phyloP scores from a whole-genome alignment of 306 rosid genomes.

The Lathyrus oleraceus region DNA sequence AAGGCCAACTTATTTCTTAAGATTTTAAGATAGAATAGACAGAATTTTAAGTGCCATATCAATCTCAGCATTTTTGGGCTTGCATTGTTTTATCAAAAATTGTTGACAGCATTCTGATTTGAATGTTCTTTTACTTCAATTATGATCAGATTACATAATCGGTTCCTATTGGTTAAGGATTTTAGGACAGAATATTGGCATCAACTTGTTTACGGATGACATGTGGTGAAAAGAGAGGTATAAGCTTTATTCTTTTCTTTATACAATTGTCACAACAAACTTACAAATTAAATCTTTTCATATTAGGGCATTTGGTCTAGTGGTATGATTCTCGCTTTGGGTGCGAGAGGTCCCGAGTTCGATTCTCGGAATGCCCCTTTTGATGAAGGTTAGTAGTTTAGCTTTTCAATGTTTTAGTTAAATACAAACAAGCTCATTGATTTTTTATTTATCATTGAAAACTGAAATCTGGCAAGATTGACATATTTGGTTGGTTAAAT shows the following conservation, averaged over 20 bases:
- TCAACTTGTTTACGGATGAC: neutral
- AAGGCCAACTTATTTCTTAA: no score
- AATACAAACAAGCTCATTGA: neutral
- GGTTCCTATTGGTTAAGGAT: neutral
- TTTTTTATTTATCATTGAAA: neutral
- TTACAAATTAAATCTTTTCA: neutral
- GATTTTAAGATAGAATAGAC: no score
- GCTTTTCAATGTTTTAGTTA: neutral
- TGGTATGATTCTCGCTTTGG: slow-evolving; percentile 10
- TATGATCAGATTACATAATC: neutral
- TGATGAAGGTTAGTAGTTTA: neutral
- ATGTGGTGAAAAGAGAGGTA: neutral
- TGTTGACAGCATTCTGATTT: neutral
- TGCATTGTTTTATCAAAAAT: no score
- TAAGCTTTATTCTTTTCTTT: neutral
- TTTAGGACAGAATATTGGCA: neutral
- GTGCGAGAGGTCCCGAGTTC: slow-evolving; percentile 15
- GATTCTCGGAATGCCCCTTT: slow-evolving; percentile 8
- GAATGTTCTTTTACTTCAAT: neutral
- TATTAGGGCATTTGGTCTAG: slow-evolving; percentile 7
- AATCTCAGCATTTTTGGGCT: no score
- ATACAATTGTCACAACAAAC: neutral
- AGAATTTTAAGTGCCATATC: no score
- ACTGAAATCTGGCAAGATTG: neutral
- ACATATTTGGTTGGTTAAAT: neutral